Evolutionary conservation across 2,329 filamentous ascomycete species (phyloP).

Genomic region (Xylaria sp.): DNA sequence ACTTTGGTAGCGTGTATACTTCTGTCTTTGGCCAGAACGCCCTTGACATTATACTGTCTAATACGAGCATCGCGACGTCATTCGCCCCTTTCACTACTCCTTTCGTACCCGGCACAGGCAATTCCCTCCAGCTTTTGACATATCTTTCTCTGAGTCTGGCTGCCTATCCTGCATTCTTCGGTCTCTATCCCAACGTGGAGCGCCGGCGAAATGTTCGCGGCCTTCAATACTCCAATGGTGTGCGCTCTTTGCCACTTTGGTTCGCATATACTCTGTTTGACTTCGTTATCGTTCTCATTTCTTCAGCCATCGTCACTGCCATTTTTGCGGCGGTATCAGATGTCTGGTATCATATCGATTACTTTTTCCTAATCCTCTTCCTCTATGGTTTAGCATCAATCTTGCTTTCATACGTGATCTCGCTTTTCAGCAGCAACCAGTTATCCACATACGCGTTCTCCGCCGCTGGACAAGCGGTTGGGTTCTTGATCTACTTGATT

Average conservation of each 20-base stretch:
- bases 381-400: slow-evolving; percentile 84
- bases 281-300: slow-evolving; percentile 75
- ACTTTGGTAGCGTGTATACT: slow-evolving; percentile 64
- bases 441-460: slow-evolving; percentile 86
- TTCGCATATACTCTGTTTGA: slow-evolving; percentile 84
- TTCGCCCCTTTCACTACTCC: slow-evolving; percentile 82
- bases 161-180: slow-evolving; percentile 86
- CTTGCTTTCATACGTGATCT: slow-evolving; percentile 81
- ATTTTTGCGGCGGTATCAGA: slow-evolving; percentile 73
- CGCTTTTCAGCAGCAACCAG: slow-evolving; percentile 81
- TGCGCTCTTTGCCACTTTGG: slow-evolving; percentile 85
- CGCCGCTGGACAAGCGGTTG: slow-evolving; percentile 77
- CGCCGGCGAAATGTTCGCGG: slow-evolving; percentile 81
- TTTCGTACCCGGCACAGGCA: slow-evolving; percentile 73
- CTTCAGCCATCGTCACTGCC: slow-evolving; percentile 72
- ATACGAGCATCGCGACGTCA: slow-evolving; percentile 74
- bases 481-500: slow-evolving; percentile 78
- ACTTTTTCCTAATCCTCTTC: slow-evolving; percentile 82
- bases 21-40: slow-evolving; percentile 73
- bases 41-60: slow-evolving; percentile 72
- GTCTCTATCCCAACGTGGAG: slow-evolving; percentile 88
- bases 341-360: slow-evolving; percentile 81
- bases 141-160: slow-evolving; percentile 84
- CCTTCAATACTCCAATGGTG: slow-evolving; percentile 91
- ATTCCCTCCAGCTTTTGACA: slow-evolving; percentile 80